Conservation (phyloP, 306 rosid species). For the Quercus berberidifolia region DNA sequence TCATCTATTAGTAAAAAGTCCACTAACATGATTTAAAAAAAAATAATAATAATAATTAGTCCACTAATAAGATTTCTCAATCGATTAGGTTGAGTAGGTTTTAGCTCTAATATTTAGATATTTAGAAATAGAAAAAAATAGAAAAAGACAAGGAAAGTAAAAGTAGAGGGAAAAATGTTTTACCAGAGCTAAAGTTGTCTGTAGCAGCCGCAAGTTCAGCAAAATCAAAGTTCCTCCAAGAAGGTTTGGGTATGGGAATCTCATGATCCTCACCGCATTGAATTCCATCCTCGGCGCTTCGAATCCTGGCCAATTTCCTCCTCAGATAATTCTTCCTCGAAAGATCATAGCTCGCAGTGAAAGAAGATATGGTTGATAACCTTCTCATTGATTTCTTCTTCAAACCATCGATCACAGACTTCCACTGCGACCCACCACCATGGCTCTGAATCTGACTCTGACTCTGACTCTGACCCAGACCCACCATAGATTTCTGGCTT, state of each 20-base stretch:
- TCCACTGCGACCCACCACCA: constrained; percentile 47
- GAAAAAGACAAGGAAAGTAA: neutral
- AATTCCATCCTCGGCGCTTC: constrained; percentile 49
- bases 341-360: constrained; percentile 43
- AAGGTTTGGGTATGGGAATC: constrained; percentile 46
- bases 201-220: constrained; percentile 75
- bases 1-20: too few species aligned
- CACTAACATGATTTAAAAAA: too few species aligned
- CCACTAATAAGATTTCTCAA: too few species aligned
- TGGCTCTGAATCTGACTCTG: constrained; percentile 8
- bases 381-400: constrained; percentile 52
- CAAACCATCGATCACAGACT: constrained; percentile 48
- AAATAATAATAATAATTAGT: too few species aligned
- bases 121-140: too few species aligned
- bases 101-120: too few species aligned
- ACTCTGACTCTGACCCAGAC: too few species aligned
- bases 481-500: constrained; percentile 15
- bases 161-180: too few species aligned
- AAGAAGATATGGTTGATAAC: constrained; percentile 53
- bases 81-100: too few species aligned
- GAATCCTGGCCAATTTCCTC: constrained; percentile 59
- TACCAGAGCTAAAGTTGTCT: constrained; percentile 53
- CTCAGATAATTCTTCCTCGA: constrained; percentile 34
- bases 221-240: constrained; percentile 80
- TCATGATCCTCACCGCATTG: constrained; percentile 36